Conservation (phyloP, 805 yeast genomes). For the Cyberlindnera lachancei region DNA sequence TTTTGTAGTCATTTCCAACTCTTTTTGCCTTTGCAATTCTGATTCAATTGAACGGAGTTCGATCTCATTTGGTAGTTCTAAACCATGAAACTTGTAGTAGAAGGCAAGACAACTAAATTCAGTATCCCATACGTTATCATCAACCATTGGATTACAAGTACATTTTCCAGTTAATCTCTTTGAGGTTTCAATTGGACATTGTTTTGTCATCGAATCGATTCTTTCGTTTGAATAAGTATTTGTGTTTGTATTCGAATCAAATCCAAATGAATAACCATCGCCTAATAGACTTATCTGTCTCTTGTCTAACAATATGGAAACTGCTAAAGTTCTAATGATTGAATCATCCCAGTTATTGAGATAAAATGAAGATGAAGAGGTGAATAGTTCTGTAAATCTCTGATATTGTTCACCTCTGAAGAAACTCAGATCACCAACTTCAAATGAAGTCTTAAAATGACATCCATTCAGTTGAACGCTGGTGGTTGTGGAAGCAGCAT, state of each 20-base stretch:
- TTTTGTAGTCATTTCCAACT: no score
- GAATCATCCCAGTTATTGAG: constrained; percentile 94
- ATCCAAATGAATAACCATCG: no score
- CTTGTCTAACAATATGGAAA: constrained; percentile 58
- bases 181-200: constrained; percentile 62
- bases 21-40: no score
- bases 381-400: constrained; percentile 60
- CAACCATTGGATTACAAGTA: constrained; percentile 65
- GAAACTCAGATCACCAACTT: constrained; percentile 66
- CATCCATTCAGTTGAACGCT: constrained; percentile 74
- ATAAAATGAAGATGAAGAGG: constrained; percentile 72
- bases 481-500: no score
- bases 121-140: constrained; percentile 59
- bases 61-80: constrained; percentile 10
- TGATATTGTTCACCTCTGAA: constrained; percentile 67
- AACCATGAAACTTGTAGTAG: constrained; percentile 35
- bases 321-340: constrained; percentile 80
- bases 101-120: constrained; percentile 51
- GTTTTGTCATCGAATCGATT: constrained; percentile 31
- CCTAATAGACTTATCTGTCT: no score
- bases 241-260: no score
- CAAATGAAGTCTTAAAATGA: constrained; percentile 87
- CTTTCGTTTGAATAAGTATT: no score
- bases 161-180: constrained; percentile 56
- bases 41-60: no score